Base-by-base conservation (phyloP, 2,329 filamentous ascomycete species). In the Samsoniella hepiali region DNA sequence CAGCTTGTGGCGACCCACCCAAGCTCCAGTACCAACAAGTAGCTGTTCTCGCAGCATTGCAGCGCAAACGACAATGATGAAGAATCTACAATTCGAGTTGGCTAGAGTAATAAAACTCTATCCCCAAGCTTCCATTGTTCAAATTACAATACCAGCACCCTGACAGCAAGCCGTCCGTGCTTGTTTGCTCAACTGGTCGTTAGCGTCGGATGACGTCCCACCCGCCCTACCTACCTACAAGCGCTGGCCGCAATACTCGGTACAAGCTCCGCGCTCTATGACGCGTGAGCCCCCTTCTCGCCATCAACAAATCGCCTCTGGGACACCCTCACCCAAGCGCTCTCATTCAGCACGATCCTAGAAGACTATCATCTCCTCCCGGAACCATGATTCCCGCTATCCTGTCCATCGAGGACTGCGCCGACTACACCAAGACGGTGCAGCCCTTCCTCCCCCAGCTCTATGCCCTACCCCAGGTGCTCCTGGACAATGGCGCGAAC, bases 361-460 rank as follows among this genome's bases (percentile, higher is more conserved):
- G 44, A 15, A 38, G 5, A 29, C n/a, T 3, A 29, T 9, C 49
- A n/a, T 32, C 22, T 47, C 22, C 5, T 13, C 31, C 31, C 47
- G 29, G 15, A 53, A 32, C 61, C 64, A 90, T 94, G 88, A 84
- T 97, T 27, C 92, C 93, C 6, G 75, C 82, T n/a, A 78, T 97
- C 68, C 84, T 85, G 67, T 83, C 85, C 44, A 79, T 95, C 13
- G 78, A 82, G 67, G 91, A 96, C 68, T 94, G 90, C 75, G 86
- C 89, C 68, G 88, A 93, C 75, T 96, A 88, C 76, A 79, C 82
- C 68, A 85, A 86, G 70, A 91, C 90, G 1, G 88, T 97, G 68
- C 79, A 86, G 67, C 93, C 93, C 10, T 97, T 86, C 74, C 72
- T 92, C 53, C 80, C 84, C 10, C 88, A 93, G 74, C 80, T 93